phyloP scores from a whole-genome alignment of 768 basidiomycete species.

The Suillus sp. region DNA sequence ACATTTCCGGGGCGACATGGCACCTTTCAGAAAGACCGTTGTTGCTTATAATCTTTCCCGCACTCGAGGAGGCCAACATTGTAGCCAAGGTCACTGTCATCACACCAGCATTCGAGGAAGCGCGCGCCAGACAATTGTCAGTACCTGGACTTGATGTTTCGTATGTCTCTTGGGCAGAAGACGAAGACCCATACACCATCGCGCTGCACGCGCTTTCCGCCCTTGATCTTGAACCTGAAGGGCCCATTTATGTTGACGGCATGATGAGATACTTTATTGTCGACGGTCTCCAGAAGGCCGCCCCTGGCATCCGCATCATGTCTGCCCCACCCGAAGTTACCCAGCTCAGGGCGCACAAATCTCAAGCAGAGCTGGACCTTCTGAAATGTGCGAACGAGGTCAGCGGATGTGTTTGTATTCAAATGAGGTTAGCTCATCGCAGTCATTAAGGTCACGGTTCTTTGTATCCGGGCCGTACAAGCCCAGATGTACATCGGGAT shows the following conservation, averaged over 20 bases:
- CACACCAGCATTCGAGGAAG: slow-evolving; percentile 76
- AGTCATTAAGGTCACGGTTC: slow-evolving; percentile 63
- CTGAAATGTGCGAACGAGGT: slow-evolving; percentile 84
- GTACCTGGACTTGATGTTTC: slow-evolving; percentile 50
- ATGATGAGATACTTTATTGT: slow-evolving; percentile 62
- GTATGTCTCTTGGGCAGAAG: slow-evolving; percentile 67
- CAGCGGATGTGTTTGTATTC: slow-evolving; percentile 12
- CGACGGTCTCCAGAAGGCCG: slow-evolving; percentile 58
- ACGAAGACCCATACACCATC: slow-evolving; percentile 63
- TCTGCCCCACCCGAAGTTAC: slow-evolving; percentile 57
- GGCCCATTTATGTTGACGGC: slow-evolving; percentile 60
- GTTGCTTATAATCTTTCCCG: slow-evolving; percentile 62
- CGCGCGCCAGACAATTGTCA: slow-evolving; percentile 62
- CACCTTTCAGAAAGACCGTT: slow-evolving; percentile 77
- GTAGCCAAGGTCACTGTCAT: slow-evolving; percentile 57
- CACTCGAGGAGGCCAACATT: slow-evolving; percentile 27
- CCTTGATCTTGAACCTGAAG: slow-evolving; percentile 18
- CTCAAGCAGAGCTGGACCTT: slow-evolving; percentile 64
- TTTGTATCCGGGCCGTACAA: slow-evolving; percentile 69
- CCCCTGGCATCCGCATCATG: slow-evolving; percentile 39
- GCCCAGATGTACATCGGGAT: slow-evolving; percentile 68
- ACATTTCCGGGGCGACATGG: slow-evolving; percentile 67
- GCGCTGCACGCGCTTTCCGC: slow-evolving; percentile 37
- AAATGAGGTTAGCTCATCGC: slow-evolving; percentile 5
- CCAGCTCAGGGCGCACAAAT: slow-evolving; percentile 76